Evolutionary conservation across 495 filamentous ascomycete genomes (phyloP).

Genomic region (Tuber borchii): DNA sequence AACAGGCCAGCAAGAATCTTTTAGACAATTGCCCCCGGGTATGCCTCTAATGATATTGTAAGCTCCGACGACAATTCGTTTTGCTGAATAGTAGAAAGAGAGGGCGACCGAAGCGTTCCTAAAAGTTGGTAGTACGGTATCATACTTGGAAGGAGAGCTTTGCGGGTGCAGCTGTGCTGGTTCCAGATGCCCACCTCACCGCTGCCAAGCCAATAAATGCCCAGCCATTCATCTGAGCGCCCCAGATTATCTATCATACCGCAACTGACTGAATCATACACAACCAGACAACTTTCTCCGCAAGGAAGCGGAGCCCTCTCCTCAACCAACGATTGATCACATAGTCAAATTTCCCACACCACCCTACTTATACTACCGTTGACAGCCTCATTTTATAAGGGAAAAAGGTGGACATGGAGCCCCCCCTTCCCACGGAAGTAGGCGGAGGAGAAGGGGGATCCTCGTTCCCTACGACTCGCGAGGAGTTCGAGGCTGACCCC

Average conservation of each 20-base stretch:
- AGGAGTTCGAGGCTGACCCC: constrained; percentile 72
- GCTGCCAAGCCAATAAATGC: neutral
- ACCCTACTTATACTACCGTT: neutral
- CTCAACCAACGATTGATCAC: neutral
- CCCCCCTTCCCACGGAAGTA: neutral
- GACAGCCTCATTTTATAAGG: neutral
- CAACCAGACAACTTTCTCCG: neutral
- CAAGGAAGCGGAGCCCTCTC: neutral
- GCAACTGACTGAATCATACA: neutral
- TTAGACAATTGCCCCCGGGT: too few relatives aligned
- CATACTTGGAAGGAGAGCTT: neutral
- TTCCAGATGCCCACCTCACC: neutral
- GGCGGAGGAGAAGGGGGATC: constrained; percentile 1
- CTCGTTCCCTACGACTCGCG: constrained; percentile 61
- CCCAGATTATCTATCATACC: neutral
- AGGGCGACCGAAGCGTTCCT: too few relatives aligned
- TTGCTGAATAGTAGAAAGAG: too few relatives aligned
- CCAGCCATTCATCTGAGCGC: neutral
- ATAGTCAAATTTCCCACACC: neutral
- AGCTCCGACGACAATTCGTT: too few relatives aligned
- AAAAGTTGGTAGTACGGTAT: neutral
- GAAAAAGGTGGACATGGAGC: neutral
- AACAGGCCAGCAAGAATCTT: too few relatives aligned
- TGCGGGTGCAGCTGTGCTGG: neutral
- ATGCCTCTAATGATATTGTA: too few relatives aligned